phyloP scores from a whole-genome alignment of 2,329 filamentous ascomycete genomes.

The Ascochyta fabae region DNA sequence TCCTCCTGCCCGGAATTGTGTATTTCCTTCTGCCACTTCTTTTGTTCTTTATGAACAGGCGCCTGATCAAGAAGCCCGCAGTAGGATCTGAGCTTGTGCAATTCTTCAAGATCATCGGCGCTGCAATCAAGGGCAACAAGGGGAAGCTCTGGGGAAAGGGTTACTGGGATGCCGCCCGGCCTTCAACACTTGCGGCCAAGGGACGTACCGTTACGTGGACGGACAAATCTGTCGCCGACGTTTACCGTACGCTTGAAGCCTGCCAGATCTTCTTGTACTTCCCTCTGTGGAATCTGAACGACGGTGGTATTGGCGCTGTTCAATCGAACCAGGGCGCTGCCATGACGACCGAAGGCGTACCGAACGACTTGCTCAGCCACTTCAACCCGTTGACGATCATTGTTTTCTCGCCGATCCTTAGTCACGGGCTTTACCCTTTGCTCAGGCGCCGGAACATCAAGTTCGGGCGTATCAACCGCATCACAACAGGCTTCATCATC shows the following conservation, averaged over 20 bases:
- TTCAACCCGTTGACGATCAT: conserved; percentile 21
- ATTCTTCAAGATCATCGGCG: conserved; percentile 43
- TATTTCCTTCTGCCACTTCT: conserved; percentile 37
- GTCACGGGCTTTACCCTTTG: conserved; percentile 57
- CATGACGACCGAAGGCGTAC: conserved; percentile 21
- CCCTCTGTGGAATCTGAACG: conserved; percentile 49
- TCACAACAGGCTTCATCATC: conserved; percentile 60
- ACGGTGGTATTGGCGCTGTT: conserved; percentile 58
- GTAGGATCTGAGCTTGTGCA: conserved; percentile 44
- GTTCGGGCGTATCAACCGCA: conserved; percentile 58
- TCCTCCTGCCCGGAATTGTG: conserved; percentile 45
- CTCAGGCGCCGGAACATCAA: conserved; percentile 52
- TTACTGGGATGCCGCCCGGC: conserved; percentile 46
- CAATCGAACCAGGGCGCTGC: conserved; percentile 53
- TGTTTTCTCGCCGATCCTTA: conserved; percentile 53
- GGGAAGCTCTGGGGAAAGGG: conserved; percentile 44
- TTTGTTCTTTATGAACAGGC: conserved; percentile 43
- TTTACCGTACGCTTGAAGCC: conserved; percentile 33
- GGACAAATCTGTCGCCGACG: conserved; percentile 17
- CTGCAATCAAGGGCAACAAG: conserved; percentile 44
- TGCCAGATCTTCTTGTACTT: conserved; percentile 38
- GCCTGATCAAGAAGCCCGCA: conserved; percentile 40
- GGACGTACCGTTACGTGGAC: conserved; percentile 37
- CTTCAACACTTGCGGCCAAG: conserved; percentile 26
- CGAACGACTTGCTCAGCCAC: conserved; percentile 19